A percentile compares a stretch with the other conserved stretches of the same genome.
These are phyloP conservation scores for Suillus subaureus DNA, from an alignment of 768 basidiomycete genomes.

Conservation along the genomic window DNA sequence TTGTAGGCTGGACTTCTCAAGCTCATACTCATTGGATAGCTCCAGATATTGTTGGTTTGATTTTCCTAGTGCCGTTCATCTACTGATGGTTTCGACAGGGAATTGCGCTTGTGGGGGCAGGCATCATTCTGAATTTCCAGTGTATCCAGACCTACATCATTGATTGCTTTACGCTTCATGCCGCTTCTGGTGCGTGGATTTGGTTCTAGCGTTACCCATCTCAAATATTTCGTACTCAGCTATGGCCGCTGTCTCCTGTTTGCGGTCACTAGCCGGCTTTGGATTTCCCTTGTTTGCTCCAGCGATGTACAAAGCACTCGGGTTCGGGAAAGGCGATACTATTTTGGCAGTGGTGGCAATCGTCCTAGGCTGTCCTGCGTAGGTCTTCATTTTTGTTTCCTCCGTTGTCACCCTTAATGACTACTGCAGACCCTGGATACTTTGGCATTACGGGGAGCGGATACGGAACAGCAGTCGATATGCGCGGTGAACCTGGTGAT, in stretches of 20 bases:
- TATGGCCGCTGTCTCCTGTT: constrained; percentile 62
- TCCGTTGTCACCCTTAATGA: not conserved
- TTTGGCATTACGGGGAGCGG: constrained; percentile 49
- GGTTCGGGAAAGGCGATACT: constrained; percentile 71
- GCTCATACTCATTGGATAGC: constrained; percentile 66
- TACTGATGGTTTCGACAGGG: constrained; percentile 41
- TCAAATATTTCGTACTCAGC: constrained; percentile 39
- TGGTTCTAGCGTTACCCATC: not conserved
- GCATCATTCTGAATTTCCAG: constrained; percentile 63
- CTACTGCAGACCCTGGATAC: constrained; percentile 39
- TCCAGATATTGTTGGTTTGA: constrained; percentile 57
- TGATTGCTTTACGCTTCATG: constrained; percentile 66
- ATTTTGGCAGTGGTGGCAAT: constrained; percentile 63
- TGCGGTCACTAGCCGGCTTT: constrained; percentile 71
- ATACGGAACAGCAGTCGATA: constrained; percentile 54
- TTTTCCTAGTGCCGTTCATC: not conserved
- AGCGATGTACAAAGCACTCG: constrained; percentile 63
- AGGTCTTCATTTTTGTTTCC: constrained; percentile 7
- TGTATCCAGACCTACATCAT: constrained; percentile 69
- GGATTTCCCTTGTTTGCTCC: constrained; percentile 80
- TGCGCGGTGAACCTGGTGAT: constrained; percentile 21
- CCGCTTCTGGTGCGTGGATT: constrained; percentile 46
- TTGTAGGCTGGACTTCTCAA: constrained; percentile 73
- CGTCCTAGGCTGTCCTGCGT: constrained; percentile 59
- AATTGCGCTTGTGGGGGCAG: constrained; percentile 56